These are phyloP conservation scores for Noccaea bulbosa DNA, from an alignment of 345 rosid species.

Conservation along the genomic window DNA sequence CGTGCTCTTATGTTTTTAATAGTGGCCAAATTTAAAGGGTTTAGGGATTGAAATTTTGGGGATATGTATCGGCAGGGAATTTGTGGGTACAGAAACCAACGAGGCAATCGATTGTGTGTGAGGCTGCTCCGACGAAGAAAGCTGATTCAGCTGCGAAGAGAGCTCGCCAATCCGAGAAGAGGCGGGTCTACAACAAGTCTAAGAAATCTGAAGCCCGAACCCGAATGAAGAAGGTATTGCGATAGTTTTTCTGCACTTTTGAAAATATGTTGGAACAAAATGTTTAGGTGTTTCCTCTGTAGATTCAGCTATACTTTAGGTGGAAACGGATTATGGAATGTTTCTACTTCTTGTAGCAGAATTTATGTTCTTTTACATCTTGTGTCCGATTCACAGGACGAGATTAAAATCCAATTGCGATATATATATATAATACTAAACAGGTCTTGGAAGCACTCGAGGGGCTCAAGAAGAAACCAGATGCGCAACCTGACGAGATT, in stretches of 20 bases:
- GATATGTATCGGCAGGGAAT: conserved; percentile 49
- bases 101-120: conserved; percentile 67
- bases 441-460: conserved; percentile 86
- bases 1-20: not conserved
- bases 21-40: not conserved
- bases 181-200: conserved; percentile 79
- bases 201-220: conserved; percentile 86
- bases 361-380: not conserved
- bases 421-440: conserved; percentile 1
- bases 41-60: not conserved
- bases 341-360: conserved; percentile 4
- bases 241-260: too few species aligned
- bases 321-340: not conserved
- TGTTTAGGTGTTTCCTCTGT: too few species aligned
- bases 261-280: too few species aligned
- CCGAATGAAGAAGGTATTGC: conserved; percentile 99
- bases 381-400: not conserved
- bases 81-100: conserved; percentile 50
- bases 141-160: conserved; percentile 93
- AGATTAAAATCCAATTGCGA: not conserved
- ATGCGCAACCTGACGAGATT: conserved; percentile 78
- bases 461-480: conserved; percentile 76
- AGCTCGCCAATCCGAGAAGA: conserved; percentile 81
- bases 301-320: not conserved
- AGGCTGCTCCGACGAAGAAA: conserved; percentile 69